Conservation (phyloP, 306 rosid genomes). For the Cucurbita argyrosperma region DNA sequence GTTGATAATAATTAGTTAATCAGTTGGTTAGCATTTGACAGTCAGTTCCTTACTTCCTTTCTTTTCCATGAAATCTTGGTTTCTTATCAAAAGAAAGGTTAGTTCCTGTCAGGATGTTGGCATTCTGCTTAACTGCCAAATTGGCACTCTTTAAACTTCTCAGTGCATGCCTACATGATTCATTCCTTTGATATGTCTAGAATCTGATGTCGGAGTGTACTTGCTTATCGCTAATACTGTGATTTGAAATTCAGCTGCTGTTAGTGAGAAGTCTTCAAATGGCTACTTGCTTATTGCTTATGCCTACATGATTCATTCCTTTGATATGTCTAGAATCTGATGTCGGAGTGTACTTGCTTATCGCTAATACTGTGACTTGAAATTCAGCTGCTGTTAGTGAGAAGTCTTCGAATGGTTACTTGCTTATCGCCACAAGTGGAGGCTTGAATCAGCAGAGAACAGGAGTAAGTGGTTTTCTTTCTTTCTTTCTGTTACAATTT, state of each 20-base stretch:
- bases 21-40: neutral
- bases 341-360: neutral
- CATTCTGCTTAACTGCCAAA: neutral
- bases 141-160: neutral
- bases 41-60: neutral
- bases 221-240: neutral
- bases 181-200: neutral
- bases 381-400: slow-evolving; percentile 51
- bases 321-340: neutral
- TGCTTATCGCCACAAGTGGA: slow-evolving; percentile 95
- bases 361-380: neutral
- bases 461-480: slow-evolving; percentile 50
- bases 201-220: neutral
- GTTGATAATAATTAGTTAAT: neutral
- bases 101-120: neutral
- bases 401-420: slow-evolving; percentile 67
- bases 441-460: slow-evolving; percentile 95
- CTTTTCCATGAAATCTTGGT: too few species aligned
- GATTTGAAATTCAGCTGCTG: slow-evolving; percentile 38
- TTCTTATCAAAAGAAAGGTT: too few species aligned
- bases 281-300: slow-evolving; percentile 86
- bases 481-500: slow-evolving; percentile 2
- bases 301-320: neutral
- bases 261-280: slow-evolving; percentile 46
- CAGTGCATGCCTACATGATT: neutral